Conservation (phyloP, 2,329 filamentous ascomycete genomes). For the Aspergillus tamarii region DNA sequence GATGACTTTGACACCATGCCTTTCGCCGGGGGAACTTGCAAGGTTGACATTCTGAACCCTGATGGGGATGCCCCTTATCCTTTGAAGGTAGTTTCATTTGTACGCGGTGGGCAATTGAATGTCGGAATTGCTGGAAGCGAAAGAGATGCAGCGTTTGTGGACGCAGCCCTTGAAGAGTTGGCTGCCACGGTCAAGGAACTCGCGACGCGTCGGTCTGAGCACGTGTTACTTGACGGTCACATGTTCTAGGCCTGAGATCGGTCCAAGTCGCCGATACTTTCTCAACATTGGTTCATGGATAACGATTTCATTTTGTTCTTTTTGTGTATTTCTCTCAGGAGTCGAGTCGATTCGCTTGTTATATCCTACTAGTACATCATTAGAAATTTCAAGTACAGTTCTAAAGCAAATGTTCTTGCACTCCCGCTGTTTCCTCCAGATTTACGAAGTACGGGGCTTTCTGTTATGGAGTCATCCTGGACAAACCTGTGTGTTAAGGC, state of each 20-base stretch:
- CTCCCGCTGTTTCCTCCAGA: neutral
- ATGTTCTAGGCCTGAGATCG: neutral
- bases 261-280: no score
- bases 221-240: neutral
- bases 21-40: conserved; percentile 38
- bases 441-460: neutral
- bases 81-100: conserved; percentile 44
- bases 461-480: neutral
- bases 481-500: neutral
- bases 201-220: conserved; percentile 14
- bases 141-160: conserved; percentile 54
- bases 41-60: conserved; percentile 63
- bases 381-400: neutral
- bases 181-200: conserved; percentile 46
- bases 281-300: neutral
- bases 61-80: conserved; percentile 52
- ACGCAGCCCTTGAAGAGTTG: conserved; percentile 56
- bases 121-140: conserved; percentile 58
- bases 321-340: neutral
- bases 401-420: neutral
- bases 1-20: conserved; percentile 61
- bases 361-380: neutral
- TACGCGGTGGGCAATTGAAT: conserved; percentile 64
- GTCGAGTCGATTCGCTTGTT: neutral
- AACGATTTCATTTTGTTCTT: neutral